These are phyloP conservation scores for Arctium lappa DNA, from an alignment of 129 eudicot genomes.

Conservation along the genomic window DNA sequence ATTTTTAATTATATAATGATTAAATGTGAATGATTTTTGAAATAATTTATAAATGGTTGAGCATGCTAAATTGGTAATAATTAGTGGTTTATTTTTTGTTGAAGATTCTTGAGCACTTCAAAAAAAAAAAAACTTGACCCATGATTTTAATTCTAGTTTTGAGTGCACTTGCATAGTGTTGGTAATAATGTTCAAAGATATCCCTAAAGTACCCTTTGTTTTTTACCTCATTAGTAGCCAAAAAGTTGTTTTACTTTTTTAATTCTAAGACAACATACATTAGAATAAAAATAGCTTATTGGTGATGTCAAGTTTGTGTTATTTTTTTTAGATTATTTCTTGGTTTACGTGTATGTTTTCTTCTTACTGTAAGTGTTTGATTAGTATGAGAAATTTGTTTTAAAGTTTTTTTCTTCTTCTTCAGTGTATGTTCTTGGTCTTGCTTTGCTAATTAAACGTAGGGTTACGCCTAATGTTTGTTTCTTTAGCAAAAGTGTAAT, in stretches of 20 bases:
- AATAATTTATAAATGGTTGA: slow-evolving; percentile 1
- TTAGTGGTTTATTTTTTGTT: slow-evolving; percentile 25
- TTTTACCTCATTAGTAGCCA: slow-evolving; percentile 14
- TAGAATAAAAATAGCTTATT: neutral
- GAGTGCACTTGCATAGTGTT: slow-evolving; percentile 27
- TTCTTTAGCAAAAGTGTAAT: neutral
- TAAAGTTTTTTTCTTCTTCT: too few species aligned
- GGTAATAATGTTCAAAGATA: slow-evolving; percentile 16
- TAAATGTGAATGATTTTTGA: neutral
- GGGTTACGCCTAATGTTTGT: neutral
- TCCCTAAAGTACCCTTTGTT: slow-evolving; percentile 21
- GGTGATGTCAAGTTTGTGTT: neutral
- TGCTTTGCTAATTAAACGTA: neutral
- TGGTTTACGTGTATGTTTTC: neutral
- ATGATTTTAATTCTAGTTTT: slow-evolving; percentile 30
- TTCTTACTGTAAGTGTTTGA: neutral
- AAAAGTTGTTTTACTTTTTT: slow-evolving; percentile 16
- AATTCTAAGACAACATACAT: neutral
- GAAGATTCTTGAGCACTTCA: slow-evolving; percentile 42
- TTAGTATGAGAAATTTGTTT: neutral
- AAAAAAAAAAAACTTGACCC: slow-evolving; percentile 15
- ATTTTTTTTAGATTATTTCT: neutral
- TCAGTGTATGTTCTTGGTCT: neutral
- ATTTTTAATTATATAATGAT: neutral
- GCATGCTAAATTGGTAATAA: slow-evolving; percentile 32